Base-by-base conservation (phyloP, 2,329 filamentous ascomycete genomes). In the Aspergillus piperis region DNA sequence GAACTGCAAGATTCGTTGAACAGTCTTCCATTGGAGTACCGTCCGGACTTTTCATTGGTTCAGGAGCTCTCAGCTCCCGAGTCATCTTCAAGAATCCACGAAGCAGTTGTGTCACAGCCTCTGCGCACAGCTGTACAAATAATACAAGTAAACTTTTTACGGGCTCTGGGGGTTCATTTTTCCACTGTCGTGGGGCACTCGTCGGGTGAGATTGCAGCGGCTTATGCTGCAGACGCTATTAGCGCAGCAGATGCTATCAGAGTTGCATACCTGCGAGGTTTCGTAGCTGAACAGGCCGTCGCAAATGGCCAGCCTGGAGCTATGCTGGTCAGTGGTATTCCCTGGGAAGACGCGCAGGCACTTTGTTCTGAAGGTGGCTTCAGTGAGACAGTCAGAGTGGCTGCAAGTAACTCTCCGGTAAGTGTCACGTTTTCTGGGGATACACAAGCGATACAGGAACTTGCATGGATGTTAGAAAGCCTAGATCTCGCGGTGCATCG, bases 131-230 rank as follows among this genome's bases (percentile, higher is more conserved):
- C 66, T 2, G 30, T 71, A 2, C 70, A 72, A 36, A 63, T 72
- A 25, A 53, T 60, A 1, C 57, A 71, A 4, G 63, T 68, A 1
- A 59, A 66, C 5, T 48, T 70, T 10, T 58, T 70, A 17, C 57
- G 59, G 0, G 53, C 64, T 0, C 71, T 71, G 13, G 73, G 73
- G 5, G 60, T 81, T 13, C 51, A 38, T 0, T 70, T 77, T 4
- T 25, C 52, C 7, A 72, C 70, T 2, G 77, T 79, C 0, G 72
- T 81, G 3, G 81, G 81, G 7, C 81, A 83, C 66, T 82, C 79
- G 0, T 79, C 76, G 0, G 81, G 81, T 10, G 81, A 83, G 63
- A 83, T 83, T n/a, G 80, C 65, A 2, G 79, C 79, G 0, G 81
- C 78, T 0, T 84, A 82, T 62, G 79, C 57, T 8, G 60, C 60